Base-by-base conservation (phyloP, 1,284 basidiomycete species). In the Ustilago curta region DNA sequence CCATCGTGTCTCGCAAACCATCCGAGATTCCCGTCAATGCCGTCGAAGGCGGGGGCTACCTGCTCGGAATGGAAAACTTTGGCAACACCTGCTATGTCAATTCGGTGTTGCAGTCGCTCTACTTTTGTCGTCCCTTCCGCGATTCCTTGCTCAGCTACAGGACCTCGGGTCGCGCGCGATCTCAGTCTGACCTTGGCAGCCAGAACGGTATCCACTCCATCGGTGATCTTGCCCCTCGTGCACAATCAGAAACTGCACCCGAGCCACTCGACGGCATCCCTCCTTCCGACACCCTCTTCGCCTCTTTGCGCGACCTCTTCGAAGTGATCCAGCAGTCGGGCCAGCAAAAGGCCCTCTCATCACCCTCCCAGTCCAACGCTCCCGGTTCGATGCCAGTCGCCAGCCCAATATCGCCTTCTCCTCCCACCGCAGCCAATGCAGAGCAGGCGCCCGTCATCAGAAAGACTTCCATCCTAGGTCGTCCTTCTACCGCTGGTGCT, bases 21-120 rank as follows among this genome's bases (percentile, higher is more conserved):
- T 59, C 64, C 23, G 73, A 68, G 21, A 69, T 69, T 45, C 71
- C 71, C 9, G 50, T 74, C 56, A 74, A 74, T 25, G 27, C 62
- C 0, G 54, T 35, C 31, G 75, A 74, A 23, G 68, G 68, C 14
- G 69, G 71, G 27, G 62, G 65, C 25, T 70, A 71, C 48, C 57
- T 81, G 39, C 70, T 79, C n/a, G 80, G 79, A n/a, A 74, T 81
- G 74, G 71, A 78, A 37, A 81, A 81, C 65, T 83, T 83, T 56
- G 82, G 82, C 39, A 83, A 83, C 50, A 83, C 82, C 21, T 83
- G 82, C 85, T 99, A 99, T 86, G 95, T 93, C 87, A 99, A 98
- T 87, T 98, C 96, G 18, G 93, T 99, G 29, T 89, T 99, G 11
- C 96, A 99, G 85, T 92, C 96, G 0, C 90, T 99, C 59, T 99